Evolutionary conservation across 106 monocot species (phyloP), one percentile per base, ranked within the genome.

Genomic region (Acanthochlamys bracteata): DNA sequence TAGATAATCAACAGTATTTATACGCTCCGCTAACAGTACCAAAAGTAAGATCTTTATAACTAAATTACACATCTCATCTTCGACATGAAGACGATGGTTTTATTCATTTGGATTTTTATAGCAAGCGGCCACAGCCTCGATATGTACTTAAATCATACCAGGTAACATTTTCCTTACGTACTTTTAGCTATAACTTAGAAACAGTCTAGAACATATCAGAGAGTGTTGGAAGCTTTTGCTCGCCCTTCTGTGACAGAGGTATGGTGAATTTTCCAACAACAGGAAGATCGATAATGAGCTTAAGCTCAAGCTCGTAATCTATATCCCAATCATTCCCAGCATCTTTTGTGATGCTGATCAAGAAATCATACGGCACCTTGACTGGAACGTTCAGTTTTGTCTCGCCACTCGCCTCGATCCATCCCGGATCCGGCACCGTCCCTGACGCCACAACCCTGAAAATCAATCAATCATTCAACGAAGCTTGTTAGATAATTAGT

Each of bases 301-400:
- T 83, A 8, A 86, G 57, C 11, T 74, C 78, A 11, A 93, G 54
- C 60, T 71, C 69, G 66, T 93, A 93, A 64, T 93, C 93, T 40
- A 93, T 83, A 71, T 93, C 93, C 93, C 93, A 89, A 68, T 89
- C 93, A 40, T 75, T 20, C 17, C 83, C 89, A 7, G 86, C 42
- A 72, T 93, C 93, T 71, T 66, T 93, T 57, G 79, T 46, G 41
- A 93, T 53, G 41, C 78, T 78, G 4, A 93, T 39, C 58, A 93
- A 51, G 74, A 93, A 93, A 67, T 86, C 69, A 59, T 85, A 86
- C 11, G 85, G 85, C 65, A 93, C 85, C 59, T 79, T 86, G 64
- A 84, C 20, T 11, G 84, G 88, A 17, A 89, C 16, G 39, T 89
- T 84, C 23, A 89, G 61, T 70, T 75, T 72, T 8, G 88, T 89